Conservation (phyloP, 2,329 filamentous ascomycete species). For the Penicillium glabrum region DNA sequence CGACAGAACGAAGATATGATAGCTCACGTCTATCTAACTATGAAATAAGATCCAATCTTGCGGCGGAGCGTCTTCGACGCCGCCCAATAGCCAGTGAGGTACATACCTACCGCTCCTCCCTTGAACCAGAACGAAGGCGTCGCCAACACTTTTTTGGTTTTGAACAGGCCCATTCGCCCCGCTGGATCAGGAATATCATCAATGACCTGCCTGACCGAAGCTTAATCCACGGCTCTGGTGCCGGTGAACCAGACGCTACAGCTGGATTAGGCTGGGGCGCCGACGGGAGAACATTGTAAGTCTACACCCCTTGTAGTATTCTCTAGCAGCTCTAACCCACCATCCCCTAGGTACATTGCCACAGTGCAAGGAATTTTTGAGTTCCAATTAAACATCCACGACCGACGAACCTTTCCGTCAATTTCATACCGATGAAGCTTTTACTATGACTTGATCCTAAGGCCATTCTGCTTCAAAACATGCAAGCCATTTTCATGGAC, state of each 20-base stretch:
- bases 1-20: conserved; percentile 28
- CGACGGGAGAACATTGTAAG: conserved; percentile 49
- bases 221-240: conserved; percentile 29
- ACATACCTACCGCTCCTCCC: conserved; percentile 24
- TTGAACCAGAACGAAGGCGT: conserved; percentile 33
- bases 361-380: conserved; percentile 51
- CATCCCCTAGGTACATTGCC: conserved; percentile 43
- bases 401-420: conserved; percentile 49
- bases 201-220: conserved; percentile 37
- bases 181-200: conserved; percentile 39
- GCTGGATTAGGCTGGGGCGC: conserved; percentile 50
- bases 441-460: background rate
- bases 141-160: conserved; percentile 33
- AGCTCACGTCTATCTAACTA: conserved; percentile 28
- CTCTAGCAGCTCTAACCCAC: background rate
- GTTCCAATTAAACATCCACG: conserved; percentile 46
- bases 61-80: conserved; percentile 39
- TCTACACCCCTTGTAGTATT: conserved; percentile 1
- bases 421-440: conserved; percentile 40
- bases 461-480: background rate
- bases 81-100: conserved; percentile 37
- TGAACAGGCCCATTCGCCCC: conserved; percentile 36
- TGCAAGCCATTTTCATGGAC: background rate
- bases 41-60: conserved; percentile 40
- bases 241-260: conserved; percentile 43